Evolutionary conservation across 805 yeast genomes (phyloP), one percentile per base, ranked within the genome.

Genomic region (Blastobotrys attinorum): DNA sequence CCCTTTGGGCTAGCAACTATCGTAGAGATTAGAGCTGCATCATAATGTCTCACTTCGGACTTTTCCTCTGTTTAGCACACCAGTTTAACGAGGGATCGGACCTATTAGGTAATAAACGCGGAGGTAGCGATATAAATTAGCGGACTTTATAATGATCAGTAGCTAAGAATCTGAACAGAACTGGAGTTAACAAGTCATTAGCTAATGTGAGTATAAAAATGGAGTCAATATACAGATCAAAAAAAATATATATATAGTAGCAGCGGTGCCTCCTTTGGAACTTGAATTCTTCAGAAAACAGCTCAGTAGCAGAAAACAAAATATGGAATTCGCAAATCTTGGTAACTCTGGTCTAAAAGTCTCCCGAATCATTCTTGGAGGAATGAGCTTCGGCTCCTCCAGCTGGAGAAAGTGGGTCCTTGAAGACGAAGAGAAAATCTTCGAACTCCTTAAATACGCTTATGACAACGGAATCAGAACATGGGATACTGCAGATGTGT

Each of bases 391-490:
- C 46, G 69, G 69, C 5, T 25, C 40, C 13, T 25, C 15, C 22
- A 8, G n/a, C 11, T 70, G 73, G 73, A 63, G 57, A 13, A 59
- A 60, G 3, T 71, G 75, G 74, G 64, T 65, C 18, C 45, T 67
- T 11, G 73, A 67, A n/a, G 75, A 72, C 45, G 73, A 73, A 49
- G 74, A 71, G 20, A 56, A 64, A 39, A 64, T 70, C 5, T 57
- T 73, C 50, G 57, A 53, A 16, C 58, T 75, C 29, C 57, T 75
- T 55, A 72, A 72, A 52, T 56, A 58, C 32, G 70, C 70, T 17
- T 72, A 71, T 46, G 75, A 72, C 42, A 22, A 44, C 2, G 77
- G 77, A 4, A 48, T 72, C 23, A 56, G 74, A 22, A 70, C 72
- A 3, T 69, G 59, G 47, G 73, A 69, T 43, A 69, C 73, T 2